Percentiles rank a stretch among this genome's conserved stretches.
Evolutionary conservation across 805 yeast genomes (phyloP).

Genomic region (Deakozyma indianensis): DNA sequence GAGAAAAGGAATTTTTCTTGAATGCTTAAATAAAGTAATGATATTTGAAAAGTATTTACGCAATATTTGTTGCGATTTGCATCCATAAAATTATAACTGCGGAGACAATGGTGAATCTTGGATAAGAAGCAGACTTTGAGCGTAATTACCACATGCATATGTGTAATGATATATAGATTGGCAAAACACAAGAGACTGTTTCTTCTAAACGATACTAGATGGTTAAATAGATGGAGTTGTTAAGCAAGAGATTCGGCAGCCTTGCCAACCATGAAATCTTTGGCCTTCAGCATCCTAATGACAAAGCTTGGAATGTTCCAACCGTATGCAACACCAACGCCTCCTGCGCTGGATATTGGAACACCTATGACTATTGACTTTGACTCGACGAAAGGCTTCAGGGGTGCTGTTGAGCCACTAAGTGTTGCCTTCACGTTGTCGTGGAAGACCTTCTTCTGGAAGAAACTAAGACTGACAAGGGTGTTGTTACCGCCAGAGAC

Average conservation of each 20-base stretch:
- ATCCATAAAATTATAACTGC: too few relatives aligned
- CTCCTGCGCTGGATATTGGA: neutral
- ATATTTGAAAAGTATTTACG: too few relatives aligned
- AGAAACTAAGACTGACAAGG: neutral
- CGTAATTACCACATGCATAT: too few relatives aligned
- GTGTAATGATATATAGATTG: too few relatives aligned
- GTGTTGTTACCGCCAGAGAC: neutral
- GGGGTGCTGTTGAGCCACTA: neutral
- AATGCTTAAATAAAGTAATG: too few relatives aligned
- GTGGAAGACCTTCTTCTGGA: neutral
- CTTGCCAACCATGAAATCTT: neutral
- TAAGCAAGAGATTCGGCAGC: neutral
- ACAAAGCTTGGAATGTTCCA: neutral
- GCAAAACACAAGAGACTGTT: too few relatives aligned
- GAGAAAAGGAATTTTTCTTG: constrained; percentile 22
- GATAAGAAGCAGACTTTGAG: too few relatives aligned
- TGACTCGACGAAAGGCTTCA: neutral
- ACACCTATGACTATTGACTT: neutral
- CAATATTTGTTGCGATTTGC: too few relatives aligned
- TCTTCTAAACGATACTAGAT: too few relatives aligned
- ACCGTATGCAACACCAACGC: neutral
- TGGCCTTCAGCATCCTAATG: neutral
- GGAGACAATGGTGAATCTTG: too few relatives aligned
- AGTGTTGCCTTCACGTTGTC: neutral
- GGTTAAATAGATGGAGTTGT: too few relatives aligned